Percentiles rank a stretch among this genome's conserved stretches.
Conservation (phyloP, 306 rosid species). For the Calophaca sinica region DNA sequence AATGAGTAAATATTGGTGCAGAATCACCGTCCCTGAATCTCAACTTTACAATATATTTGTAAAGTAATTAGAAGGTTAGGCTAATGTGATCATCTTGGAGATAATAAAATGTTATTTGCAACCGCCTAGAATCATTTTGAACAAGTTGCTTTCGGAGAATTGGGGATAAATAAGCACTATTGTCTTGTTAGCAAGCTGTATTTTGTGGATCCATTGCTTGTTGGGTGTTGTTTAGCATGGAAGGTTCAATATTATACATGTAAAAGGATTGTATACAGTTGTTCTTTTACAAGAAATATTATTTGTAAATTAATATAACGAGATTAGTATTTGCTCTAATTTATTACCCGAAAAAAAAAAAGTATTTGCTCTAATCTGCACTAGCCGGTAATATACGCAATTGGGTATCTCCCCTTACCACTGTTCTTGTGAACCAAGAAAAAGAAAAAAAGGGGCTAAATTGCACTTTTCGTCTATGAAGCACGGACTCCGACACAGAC, state of each 20-base stretch:
- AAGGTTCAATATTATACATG: conserved; percentile 38
- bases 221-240: conserved; percentile 36
- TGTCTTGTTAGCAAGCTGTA: conserved; percentile 46
- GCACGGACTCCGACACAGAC: too few relatives aligned
- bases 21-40: conserved; percentile 52
- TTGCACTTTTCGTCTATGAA: too few relatives aligned
- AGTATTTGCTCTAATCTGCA: background rate
- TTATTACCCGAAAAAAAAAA: too few relatives aligned
- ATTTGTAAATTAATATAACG: background rate
- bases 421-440: too few relatives aligned
- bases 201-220: conserved; percentile 41
- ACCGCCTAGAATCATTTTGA: conserved; percentile 45
- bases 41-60: conserved; percentile 34
- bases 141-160: background rate
- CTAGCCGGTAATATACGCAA: background rate
- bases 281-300: conserved; percentile 34
- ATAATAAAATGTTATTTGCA: conserved; percentile 45
- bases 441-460: too few relatives aligned
- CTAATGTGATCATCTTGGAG: conserved; percentile 34
- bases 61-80: conserved; percentile 54
- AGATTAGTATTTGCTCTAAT: background rate
- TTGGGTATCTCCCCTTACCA: too few relatives aligned
- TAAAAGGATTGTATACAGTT: conserved; percentile 39
- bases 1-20: conserved; percentile 21
- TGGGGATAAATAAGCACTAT: conserved; percentile 4